phyloP scores from a whole-genome alignment of 164 flowering plant species.

The Warburgia ugandensis region DNA sequence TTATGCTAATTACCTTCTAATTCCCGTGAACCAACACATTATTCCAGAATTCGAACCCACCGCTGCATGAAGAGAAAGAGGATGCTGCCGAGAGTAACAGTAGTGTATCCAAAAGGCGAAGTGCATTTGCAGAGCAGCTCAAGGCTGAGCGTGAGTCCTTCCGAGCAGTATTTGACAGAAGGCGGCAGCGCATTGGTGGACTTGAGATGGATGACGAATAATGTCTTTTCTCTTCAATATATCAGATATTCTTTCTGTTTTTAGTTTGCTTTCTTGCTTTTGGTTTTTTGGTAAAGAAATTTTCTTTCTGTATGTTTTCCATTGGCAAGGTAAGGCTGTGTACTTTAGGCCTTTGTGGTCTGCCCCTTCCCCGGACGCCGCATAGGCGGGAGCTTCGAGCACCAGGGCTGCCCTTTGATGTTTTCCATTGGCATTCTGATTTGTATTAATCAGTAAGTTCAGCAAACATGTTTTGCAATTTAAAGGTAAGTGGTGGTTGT shows the following conservation, averaged over 20 bases:
- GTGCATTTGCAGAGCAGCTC: conserved; percentile 57
- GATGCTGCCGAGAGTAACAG: conserved; percentile 7
- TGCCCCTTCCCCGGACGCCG: too few relatives aligned
- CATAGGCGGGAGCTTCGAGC: too few relatives aligned
- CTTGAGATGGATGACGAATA: conserved; percentile 52
- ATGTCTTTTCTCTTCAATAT: not conserved
- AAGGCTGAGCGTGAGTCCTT: conserved; percentile 85
- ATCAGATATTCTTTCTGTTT: not conserved
- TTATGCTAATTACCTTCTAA: not conserved
- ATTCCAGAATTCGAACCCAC: conserved; percentile 75
- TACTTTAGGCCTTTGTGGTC: too few relatives aligned
- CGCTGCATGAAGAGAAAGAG: conserved; percentile 35
- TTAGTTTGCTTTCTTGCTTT: not conserved
- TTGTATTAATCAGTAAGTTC: too few relatives aligned
- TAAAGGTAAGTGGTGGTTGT: too few relatives aligned
- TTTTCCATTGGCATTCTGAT: too few relatives aligned
- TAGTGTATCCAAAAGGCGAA: conserved; percentile 35
- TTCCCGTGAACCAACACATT: not conserved
- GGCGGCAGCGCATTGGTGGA: conserved; percentile 67
- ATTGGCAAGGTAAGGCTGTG: too few relatives aligned
- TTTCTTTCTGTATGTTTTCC: too few relatives aligned
- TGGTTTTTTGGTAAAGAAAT: too few relatives aligned
- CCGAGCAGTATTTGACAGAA: conserved; percentile 71
- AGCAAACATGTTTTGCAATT: too few relatives aligned
- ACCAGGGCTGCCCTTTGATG: too few relatives aligned